Evolutionary conservation across 225 moss, liverwort and hornwort species (phyloP).

Genomic region (Thuidium tamariscinum): DNA sequence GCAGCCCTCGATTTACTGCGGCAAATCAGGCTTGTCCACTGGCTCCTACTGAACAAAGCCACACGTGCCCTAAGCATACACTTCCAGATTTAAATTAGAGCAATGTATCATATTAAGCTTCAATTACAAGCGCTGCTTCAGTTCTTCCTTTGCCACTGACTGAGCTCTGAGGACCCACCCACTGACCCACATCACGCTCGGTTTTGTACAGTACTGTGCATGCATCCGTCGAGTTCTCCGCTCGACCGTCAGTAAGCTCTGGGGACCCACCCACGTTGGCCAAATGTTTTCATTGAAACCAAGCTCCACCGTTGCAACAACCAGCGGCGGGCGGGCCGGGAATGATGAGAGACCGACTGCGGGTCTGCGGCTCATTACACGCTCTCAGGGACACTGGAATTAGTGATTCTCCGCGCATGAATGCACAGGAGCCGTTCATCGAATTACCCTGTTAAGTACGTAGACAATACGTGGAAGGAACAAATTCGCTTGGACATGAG

Average conservation of each 20-base stretch:
- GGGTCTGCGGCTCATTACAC: neutral
- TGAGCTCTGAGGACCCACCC: neutral
- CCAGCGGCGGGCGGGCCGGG: neutral
- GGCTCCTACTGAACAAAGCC: neutral
- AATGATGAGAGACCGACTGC: neutral
- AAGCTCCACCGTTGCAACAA: neutral
- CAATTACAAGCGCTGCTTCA: neutral
- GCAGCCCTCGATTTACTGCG: neutral
- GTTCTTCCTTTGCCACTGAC: neutral
- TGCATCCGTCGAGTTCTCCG: neutral
- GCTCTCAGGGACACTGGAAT: neutral
- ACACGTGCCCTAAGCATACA: neutral
- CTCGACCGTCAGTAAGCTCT: neutral
- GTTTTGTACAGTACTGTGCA: accelerated
- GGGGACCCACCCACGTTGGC: neutral
- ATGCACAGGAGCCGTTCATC: neutral
- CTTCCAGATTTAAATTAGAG: neutral
- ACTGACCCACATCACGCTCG: neutral
- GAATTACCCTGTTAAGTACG: neutral
- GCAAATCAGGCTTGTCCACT: neutral
- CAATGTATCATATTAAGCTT: neutral
- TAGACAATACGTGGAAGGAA: neutral
- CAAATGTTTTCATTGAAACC: neutral
- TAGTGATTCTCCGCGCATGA: neutral
- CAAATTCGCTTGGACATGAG: neutral